Percentiles rank a stretch among this genome's conserved stretches.
Evolutionary conservation across 176 grass and related monocot genomes (phyloP).

Genomic region (Chrysopogon serrulatus): DNA sequence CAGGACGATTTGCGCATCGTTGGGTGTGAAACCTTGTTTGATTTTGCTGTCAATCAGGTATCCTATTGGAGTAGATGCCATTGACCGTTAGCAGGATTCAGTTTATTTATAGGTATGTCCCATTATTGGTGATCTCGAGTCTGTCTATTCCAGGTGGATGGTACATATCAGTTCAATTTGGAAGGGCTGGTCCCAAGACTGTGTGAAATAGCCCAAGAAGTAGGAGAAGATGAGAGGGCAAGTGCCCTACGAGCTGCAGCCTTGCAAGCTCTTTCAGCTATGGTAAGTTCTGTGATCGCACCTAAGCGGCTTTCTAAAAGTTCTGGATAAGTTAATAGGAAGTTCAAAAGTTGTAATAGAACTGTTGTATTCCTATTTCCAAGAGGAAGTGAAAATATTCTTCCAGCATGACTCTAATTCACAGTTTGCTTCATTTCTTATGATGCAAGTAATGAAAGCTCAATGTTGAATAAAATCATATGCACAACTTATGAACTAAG

Average conservation of each 20-base stretch:
- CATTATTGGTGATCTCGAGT: slow-evolving; percentile 19
- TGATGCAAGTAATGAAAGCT: neutral
- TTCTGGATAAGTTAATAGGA: neutral
- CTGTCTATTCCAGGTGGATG: slow-evolving; percentile 73
- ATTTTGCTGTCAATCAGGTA: slow-evolving; percentile 96
- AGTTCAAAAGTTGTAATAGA: neutral
- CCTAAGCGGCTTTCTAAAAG: neutral
- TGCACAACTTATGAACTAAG: neutral
- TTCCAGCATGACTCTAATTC: neutral
- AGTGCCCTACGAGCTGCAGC: slow-evolving; percentile 50
- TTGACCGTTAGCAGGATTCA: slow-evolving; percentile 10
- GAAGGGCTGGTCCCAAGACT: slow-evolving; percentile 85
- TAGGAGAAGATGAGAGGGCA: slow-evolving; percentile 65
- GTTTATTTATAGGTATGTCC: neutral
- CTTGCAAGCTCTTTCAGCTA: slow-evolving; percentile 82
- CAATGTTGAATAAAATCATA: neutral
- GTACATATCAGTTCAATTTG: slow-evolving; percentile 98
- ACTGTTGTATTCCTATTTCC: neutral
- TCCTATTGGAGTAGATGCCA: neutral
- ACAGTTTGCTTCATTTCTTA: slow-evolving; percentile 23
- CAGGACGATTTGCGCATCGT: slow-evolving; percentile 79
- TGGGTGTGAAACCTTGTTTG: slow-evolving; percentile 95
- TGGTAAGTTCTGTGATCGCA: slow-evolving; percentile 46
- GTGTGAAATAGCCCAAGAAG: slow-evolving; percentile 86
- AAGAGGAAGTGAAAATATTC: slow-evolving; percentile 5